Base-by-base conservation (phyloP, 75 land plant genomes). In the Pinus taeda region DNA sequence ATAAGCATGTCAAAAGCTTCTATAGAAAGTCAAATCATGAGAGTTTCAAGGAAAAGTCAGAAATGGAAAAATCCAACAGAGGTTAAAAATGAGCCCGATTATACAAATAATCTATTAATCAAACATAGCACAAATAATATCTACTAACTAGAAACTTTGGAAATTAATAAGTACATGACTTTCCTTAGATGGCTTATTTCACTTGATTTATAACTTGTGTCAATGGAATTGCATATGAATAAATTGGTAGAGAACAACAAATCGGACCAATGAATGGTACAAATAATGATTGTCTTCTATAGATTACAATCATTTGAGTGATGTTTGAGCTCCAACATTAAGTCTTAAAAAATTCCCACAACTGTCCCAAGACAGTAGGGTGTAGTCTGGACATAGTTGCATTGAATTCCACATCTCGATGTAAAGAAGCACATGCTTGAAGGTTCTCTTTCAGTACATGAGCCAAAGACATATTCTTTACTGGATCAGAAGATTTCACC, bases 391-490 rank as follows among this genome's bases (percentile, higher is more conserved):
- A 79, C 63, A 97, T 85, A 24, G 95, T 93, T 57, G 87, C 76
- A 79, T 95, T 91, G 37, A 97, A 93, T 14, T 88, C 80, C 61
- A 82, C 80, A 49, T 95, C 94, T 4, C 99, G 98, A 85, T 95
- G 93, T 15, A 95, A 76, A 56, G 92, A 75, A 33, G 95, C 91
- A 83, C 94, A 97, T 17, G 89, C 86, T 72, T 95, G 93, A 70
- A 97, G 90, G 74, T 95, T 95, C 49, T 95, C 98, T 60, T 89
- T 88, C 77, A 97, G 67, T 58, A 89, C 79, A 12, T 79, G 88
- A 63, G 89, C 94, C 62, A 97, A 70, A 4, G 98, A 86, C 71
- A 93, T 78, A 72, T 88, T 88, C 75, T 85, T 93, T 73, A 95
- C 84, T 66, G 99, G 99, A 78, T 97, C 99, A 33, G 94, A 82